phyloP scores from a whole-genome alignment of 768 basidiomycete genomes.

The Suillus clintonianus region DNA sequence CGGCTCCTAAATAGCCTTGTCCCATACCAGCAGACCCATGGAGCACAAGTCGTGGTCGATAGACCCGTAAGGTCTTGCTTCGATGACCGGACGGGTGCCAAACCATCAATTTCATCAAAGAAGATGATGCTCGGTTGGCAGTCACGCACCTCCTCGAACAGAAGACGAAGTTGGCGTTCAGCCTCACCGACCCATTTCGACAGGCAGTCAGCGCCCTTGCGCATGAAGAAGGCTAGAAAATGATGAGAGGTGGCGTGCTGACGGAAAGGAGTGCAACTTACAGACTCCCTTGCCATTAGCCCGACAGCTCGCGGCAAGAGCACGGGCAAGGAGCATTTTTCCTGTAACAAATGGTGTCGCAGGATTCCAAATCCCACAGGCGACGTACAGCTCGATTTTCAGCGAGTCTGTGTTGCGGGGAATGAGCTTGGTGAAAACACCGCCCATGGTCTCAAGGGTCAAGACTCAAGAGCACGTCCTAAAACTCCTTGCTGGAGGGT shows the following conservation, averaged over 20 bases:
- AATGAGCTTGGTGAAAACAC: too few relatives aligned
- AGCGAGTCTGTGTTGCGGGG: too few relatives aligned
- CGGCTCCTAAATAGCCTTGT: conserved; percentile 86
- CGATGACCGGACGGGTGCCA: conserved; percentile 96
- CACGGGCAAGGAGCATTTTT: conserved; percentile 91
- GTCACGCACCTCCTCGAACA: conserved; percentile 94
- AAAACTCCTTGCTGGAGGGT: too few relatives aligned
- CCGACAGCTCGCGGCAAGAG: conserved; percentile 89
- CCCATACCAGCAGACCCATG: conserved; percentile 88
- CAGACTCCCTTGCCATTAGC: conserved; percentile 86
- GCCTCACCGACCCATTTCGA: conserved; percentile 99
- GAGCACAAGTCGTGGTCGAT: conserved; percentile 85
- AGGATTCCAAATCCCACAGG: too few relatives aligned
- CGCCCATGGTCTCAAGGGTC: too few relatives aligned
- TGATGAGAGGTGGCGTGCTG: background rate
- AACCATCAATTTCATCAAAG: conserved; percentile 98
- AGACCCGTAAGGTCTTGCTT: conserved; percentile 92
- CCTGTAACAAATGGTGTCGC: too few relatives aligned
- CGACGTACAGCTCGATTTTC: too few relatives aligned
- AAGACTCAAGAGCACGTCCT: too few relatives aligned
- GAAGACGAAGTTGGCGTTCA: conserved; percentile 88
- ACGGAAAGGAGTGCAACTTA: conserved; percentile 41
- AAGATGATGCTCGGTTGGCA: conserved; percentile 97
- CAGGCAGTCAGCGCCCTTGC: conserved; percentile 96
- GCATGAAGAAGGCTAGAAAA: conserved; percentile 93